Evolutionary conservation across 2,329 filamentous ascomycete genomes (phyloP).

Genomic region (Chaetomium globosum): DNA sequence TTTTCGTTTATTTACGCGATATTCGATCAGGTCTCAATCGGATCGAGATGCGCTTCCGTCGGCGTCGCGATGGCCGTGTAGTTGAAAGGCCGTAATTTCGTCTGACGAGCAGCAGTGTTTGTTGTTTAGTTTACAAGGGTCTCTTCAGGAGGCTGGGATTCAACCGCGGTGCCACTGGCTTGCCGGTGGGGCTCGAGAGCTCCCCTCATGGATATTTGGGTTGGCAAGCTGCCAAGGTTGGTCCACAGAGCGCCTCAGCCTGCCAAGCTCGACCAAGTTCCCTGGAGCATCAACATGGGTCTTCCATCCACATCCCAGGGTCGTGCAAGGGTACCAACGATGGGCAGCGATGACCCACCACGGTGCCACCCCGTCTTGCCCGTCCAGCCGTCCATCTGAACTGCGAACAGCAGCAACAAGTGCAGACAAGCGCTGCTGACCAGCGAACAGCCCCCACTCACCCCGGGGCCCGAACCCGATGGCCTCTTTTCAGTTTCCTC

Average conservation of each 20-base stretch:
- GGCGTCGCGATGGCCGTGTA: slow-evolving; percentile 7
- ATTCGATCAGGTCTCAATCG: slow-evolving; percentile 10
- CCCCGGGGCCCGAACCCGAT: slow-evolving; percentile 17
- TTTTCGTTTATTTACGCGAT: slow-evolving; percentile 24
- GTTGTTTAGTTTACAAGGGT: slow-evolving; percentile 22
- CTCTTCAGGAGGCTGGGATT: slow-evolving; percentile 7
- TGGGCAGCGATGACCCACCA: too few relatives aligned
- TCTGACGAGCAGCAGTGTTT: slow-evolving; percentile 21
- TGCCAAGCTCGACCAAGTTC: slow-evolving; percentile 17
- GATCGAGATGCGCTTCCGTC: slow-evolving; percentile 10
- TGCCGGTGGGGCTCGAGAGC: slow-evolving; percentile 11
- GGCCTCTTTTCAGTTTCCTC: slow-evolving; percentile 3
- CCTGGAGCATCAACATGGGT: slow-evolving; percentile 4
- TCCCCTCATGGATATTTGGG: slow-evolving; percentile 5
- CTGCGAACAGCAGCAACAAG: neutral
- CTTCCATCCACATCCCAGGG: neutral
- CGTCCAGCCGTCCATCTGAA: neutral
- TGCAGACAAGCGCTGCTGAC: slow-evolving; percentile 16
- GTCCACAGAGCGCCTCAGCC: slow-evolving; percentile 11
- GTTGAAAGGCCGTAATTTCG: neutral
- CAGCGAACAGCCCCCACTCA: neutral
- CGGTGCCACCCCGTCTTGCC: too few relatives aligned
- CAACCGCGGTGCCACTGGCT: slow-evolving; percentile 13
- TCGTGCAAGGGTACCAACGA: neutral
- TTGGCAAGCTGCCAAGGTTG: neutral